Percentiles rank a stretch among this genome's conserved stretches.
Evolutionary conservation across 805 yeast species (phyloP).

Genomic region (Saccharomycopsis microspora): DNA sequence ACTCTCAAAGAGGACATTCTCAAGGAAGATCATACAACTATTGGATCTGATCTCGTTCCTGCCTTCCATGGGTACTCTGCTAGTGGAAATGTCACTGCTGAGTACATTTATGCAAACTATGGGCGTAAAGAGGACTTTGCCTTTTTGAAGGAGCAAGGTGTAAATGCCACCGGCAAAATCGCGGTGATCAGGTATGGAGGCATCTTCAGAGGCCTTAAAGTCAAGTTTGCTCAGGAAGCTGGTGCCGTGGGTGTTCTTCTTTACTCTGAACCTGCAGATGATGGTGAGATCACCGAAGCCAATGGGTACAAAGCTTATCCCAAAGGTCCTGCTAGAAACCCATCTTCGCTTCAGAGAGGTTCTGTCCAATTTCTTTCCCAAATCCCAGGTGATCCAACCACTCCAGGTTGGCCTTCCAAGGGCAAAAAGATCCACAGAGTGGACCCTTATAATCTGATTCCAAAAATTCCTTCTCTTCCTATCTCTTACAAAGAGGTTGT

Average conservation of each 20-base stretch:
- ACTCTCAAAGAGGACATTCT: constrained; percentile 40
- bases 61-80: constrained; percentile 58
- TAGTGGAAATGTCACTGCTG: constrained; percentile 45
- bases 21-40: constrained; percentile 34
- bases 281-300: constrained; percentile 38
- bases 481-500: constrained; percentile 31
- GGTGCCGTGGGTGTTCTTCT: constrained; percentile 57
- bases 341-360: constrained; percentile 49
- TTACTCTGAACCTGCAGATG: constrained; percentile 50
- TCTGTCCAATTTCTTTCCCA: constrained; percentile 46
- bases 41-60: constrained; percentile 28
- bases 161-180: constrained; percentile 41
- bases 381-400: constrained; percentile 69
- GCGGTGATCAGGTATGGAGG: constrained; percentile 38
- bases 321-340: constrained; percentile 54
- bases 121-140: constrained; percentile 47
- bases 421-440: constrained; percentile 25
- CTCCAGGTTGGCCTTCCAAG: constrained; percentile 57
- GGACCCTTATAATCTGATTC: constrained; percentile 32
- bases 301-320: constrained; percentile 53
- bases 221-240: constrained; percentile 45
- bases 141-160: constrained; percentile 21
- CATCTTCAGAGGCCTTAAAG: constrained; percentile 42
- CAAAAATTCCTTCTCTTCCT: constrained; percentile 44
- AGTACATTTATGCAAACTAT: constrained; percentile 49